Conservation (phyloP, 495 filamentous ascomycete species). For the Barbatosphaeria neglecta region DNA sequence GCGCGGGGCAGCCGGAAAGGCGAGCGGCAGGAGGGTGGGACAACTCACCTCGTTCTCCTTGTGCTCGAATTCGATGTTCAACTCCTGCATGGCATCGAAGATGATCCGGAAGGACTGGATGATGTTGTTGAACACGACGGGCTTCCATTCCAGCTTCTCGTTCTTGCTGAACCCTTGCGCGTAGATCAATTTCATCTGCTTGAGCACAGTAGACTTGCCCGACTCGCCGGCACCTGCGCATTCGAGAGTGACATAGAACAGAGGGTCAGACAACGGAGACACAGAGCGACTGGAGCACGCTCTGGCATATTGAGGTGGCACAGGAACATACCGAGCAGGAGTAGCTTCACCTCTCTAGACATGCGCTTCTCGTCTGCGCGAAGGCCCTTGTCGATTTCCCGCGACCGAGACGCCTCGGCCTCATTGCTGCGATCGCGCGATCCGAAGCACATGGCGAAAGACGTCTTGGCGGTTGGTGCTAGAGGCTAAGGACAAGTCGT, state of each 20-base stretch:
- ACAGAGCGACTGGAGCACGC: not conserved
- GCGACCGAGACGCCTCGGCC: slow-evolving; percentile 37
- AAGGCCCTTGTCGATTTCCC: slow-evolving; percentile 65
- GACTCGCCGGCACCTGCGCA: slow-evolving; percentile 87
- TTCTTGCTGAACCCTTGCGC: slow-evolving; percentile 81
- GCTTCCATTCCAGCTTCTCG: slow-evolving; percentile 85
- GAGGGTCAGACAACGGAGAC: slow-evolving; percentile 2
- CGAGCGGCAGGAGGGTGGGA: not conserved
- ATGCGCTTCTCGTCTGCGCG: slow-evolving; percentile 72
- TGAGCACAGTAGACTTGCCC: slow-evolving; percentile 94
- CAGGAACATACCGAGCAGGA: slow-evolving; percentile 58
- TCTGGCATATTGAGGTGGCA: not conserved
- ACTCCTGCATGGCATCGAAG: slow-evolving; percentile 85
- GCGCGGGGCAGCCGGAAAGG: not conserved
- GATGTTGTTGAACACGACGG: slow-evolving; percentile 89
- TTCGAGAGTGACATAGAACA: not conserved
- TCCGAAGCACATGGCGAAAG: slow-evolving; percentile 52
- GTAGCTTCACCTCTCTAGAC: slow-evolving; percentile 69
- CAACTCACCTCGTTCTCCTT: slow-evolving; percentile 67
- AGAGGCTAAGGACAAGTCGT: no score
- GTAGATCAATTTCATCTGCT: slow-evolving; percentile 99
- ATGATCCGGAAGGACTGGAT: slow-evolving; percentile 81
- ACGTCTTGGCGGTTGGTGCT: not conserved
- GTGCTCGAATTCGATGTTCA: slow-evolving; percentile 63
- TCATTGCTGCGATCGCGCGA: slow-evolving; percentile 37